phyloP scores from a whole-genome alignment of 805 yeast species.

The Maudiozyma bulderi region DNA sequence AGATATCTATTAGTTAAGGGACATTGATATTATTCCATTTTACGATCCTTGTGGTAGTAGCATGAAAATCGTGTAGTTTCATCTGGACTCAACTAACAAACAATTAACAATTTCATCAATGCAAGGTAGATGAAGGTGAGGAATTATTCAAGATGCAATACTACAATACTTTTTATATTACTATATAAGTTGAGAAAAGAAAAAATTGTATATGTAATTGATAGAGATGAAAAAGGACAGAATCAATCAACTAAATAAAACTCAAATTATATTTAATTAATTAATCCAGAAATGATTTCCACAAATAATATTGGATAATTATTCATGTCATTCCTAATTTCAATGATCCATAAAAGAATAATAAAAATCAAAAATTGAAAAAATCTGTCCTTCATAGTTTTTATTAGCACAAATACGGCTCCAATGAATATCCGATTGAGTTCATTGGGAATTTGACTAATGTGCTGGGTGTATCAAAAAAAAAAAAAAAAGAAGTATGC shows the following conservation, averaged over 20 bases:
- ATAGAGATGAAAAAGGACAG: neutral
- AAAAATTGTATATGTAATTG: neutral
- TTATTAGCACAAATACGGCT: slow-evolving; percentile 39
- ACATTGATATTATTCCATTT: too few relatives aligned
- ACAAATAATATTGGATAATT: neutral
- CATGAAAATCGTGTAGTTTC: too few relatives aligned
- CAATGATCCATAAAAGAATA: neutral
- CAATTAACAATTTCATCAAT: too few relatives aligned
- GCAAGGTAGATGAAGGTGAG: too few relatives aligned
- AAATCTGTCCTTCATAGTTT: slow-evolving; percentile 4
- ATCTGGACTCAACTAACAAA: too few relatives aligned
- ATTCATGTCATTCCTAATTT: too few relatives aligned
- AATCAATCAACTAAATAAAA: neutral
- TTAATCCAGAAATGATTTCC: slow-evolving; percentile 2
- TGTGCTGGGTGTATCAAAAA: slow-evolving; percentile 27
- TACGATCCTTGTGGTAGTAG: too few relatives aligned
- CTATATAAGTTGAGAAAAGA: neutral
- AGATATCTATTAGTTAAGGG: too few relatives aligned
- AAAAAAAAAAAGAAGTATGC: neutral
- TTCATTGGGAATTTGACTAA: slow-evolving; percentile 36
- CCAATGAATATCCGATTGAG: slow-evolving; percentile 29
- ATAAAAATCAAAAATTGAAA: neutral
- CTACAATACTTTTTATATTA: neutral
- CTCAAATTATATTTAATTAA: neutral
- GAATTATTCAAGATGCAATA: too few relatives aligned